Conservation (phyloP, 495 filamentous ascomycete species). For the Tuber aestivum region DNA sequence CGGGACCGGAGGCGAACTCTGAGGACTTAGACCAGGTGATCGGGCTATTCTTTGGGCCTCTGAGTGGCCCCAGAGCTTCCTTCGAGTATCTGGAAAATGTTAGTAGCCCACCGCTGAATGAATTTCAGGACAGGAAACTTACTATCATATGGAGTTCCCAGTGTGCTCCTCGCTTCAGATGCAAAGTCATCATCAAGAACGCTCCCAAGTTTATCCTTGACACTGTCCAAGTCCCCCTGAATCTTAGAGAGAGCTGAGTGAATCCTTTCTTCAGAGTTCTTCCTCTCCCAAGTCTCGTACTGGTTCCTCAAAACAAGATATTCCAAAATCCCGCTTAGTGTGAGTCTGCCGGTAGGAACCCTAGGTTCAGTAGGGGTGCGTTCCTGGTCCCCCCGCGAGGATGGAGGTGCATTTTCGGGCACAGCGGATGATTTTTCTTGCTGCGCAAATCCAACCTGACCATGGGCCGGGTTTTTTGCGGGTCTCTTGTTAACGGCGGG, state of each 20-base stretch:
- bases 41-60: not conserved
- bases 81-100: not conserved
- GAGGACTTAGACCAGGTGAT: not conserved
- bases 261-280: not conserved
- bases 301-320: not conserved
- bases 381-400: not conserved
- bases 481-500: not conserved
- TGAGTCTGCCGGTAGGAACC: not conserved
- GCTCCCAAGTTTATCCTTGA: not conserved
- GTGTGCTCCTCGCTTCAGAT: not conserved
- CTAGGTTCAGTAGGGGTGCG: not conserved
- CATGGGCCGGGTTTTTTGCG: rapidly evolving
- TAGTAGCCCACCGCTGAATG: not conserved
- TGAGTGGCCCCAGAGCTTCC: not conserved
- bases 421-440: not conserved
- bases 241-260: not conserved
- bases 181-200: not conserved
- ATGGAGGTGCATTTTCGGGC: not conserved
- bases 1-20: not conserved
- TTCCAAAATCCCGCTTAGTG: not conserved
- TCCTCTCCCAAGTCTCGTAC: not conserved
- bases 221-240: not conserved
- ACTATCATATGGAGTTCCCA: not conserved
- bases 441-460: not conserved
- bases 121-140: not conserved